Evolutionary conservation across 495 filamentous ascomycete species (phyloP).

Genomic region (Penicillium turbatum): DNA sequence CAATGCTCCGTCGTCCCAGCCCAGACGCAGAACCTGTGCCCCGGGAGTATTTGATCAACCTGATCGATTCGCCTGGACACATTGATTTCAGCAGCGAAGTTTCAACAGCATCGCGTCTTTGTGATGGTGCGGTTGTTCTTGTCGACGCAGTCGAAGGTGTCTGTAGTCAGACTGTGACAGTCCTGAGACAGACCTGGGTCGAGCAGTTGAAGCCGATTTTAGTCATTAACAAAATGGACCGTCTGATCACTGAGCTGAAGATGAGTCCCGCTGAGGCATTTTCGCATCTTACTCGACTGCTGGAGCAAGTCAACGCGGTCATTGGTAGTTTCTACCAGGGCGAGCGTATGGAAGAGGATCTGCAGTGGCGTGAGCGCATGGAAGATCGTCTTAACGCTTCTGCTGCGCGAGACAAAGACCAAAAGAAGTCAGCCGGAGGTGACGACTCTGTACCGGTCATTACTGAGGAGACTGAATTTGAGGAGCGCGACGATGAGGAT

Average conservation of each 20-base stretch:
- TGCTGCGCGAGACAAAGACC: conserved; percentile 39
- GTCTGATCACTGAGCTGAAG: conserved; percentile 85
- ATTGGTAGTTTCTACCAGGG: conserved; percentile 97
- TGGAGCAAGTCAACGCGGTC: conserved; percentile 96
- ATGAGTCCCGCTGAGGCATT: conserved; percentile 90
- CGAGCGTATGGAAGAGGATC: conserved; percentile 97
- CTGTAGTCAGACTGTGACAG: conserved; percentile 96
- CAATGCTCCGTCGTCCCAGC: conserved; percentile 67
- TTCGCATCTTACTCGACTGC: conserved; percentile 77
- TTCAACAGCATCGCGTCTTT: conserved; percentile 89
- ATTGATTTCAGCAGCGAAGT: conserved; percentile 99
- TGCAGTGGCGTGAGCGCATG: conserved; percentile 91
- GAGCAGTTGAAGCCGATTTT: conserved; percentile 93
- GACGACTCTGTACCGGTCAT: conserved; percentile 45
- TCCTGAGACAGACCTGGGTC: conserved; percentile 90
- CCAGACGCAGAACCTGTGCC: conserved; percentile 64
- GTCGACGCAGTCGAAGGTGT: conserved; percentile 99
- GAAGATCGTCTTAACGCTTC: conserved; percentile 70
- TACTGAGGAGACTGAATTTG: conserved; percentile 55
- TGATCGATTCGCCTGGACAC: conserved; percentile 97
- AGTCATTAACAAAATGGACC: conserved; percentile 97
- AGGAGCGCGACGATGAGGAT: conserved; percentile 94
- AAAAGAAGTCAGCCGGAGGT: conserved; percentile 41
- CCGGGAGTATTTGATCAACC: conserved; percentile 91
- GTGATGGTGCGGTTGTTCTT: conserved; percentile 89